A percentile compares a stretch with the other conserved stretches of the same genome.
These are phyloP conservation scores for Ceratobasidium sp. DNA, from an alignment of 1,284 basidiomycete species.

Conservation along the genomic window DNA sequence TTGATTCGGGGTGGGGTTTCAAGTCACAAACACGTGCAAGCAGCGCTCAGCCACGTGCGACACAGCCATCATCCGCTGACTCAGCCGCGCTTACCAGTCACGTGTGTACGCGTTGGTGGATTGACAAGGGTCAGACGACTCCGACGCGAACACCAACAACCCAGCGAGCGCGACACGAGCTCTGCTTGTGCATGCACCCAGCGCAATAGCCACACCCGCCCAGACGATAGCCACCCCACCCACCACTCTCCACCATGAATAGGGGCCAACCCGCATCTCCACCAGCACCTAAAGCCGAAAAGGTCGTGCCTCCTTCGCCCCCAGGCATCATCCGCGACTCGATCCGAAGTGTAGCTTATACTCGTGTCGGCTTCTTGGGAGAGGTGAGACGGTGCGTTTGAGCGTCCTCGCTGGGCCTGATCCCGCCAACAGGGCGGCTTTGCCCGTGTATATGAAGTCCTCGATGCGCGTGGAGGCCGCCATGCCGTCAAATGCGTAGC, in stretches of 20 bases:
- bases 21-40: neutral
- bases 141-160: neutral
- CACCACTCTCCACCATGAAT: neutral
- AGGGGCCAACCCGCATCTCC: slow-evolving; percentile 63
- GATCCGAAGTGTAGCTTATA: slow-evolving; percentile 69
- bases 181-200: neutral
- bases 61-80: slow-evolving; percentile 17
- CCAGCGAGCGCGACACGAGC: neutral
- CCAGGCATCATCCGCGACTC: slow-evolving; percentile 82
- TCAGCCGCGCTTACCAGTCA: slow-evolving; percentile 15
- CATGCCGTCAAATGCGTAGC: slow-evolving; percentile 92
- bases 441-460: slow-evolving; percentile 90
- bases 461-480: slow-evolving; percentile 72
- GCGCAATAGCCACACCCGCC: neutral
- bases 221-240: neutral
- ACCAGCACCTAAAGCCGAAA: slow-evolving; percentile 81
- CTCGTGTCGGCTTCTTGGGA: slow-evolving; percentile 84
- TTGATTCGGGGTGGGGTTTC: too few species aligned
- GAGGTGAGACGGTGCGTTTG: slow-evolving; percentile 70
- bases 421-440: slow-evolving; percentile 78
- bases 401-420: slow-evolving; percentile 30
- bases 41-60: slow-evolving; percentile 23
- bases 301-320: slow-evolving; percentile 84
- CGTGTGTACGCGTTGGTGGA: slow-evolving; percentile 21
- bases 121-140: slow-evolving; percentile 29